Conservation (phyloP, 768 basidiomycete species). For the Tulasnella sp. region DNA sequence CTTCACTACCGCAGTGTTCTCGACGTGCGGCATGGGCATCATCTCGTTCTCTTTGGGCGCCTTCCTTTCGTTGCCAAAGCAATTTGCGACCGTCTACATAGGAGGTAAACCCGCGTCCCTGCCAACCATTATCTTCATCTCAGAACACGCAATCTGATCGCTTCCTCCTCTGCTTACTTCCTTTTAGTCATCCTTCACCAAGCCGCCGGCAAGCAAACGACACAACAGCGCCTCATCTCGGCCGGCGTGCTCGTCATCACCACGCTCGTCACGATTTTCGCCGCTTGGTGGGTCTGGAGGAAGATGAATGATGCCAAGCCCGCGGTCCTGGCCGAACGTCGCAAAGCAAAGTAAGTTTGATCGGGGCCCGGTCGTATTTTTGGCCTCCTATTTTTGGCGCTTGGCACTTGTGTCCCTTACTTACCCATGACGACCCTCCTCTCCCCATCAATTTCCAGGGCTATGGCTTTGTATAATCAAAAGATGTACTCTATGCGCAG, state of each 20-base stretch:
- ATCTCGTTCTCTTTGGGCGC: slow-evolving; percentile 73
- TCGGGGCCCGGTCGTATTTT: background rate
- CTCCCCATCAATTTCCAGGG: background rate
- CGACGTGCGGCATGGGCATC: slow-evolving; percentile 84
- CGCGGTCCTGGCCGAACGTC: slow-evolving; percentile 24
- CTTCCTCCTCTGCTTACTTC: background rate
- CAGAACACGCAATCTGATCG: background rate
- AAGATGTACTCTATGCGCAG: slow-evolving; percentile 1
- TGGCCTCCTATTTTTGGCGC: background rate
- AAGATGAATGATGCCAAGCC: slow-evolving; percentile 47
- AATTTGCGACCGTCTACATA: slow-evolving; percentile 87
- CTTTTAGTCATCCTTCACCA: slow-evolving; percentile 35
- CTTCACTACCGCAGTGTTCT: slow-evolving; percentile 85
- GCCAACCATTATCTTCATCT: too few species aligned
- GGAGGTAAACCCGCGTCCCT: too few species aligned
- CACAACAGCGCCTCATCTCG: slow-evolving; percentile 59
- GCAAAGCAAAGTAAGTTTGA: slow-evolving; percentile 18
- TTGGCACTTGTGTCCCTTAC: background rate
- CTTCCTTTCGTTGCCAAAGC: slow-evolving; percentile 80
- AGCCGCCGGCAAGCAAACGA: slow-evolving; percentile 36
- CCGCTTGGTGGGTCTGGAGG: slow-evolving; percentile 80
- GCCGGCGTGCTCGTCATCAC: slow-evolving; percentile 66
- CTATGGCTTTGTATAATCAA: slow-evolving; percentile 8
- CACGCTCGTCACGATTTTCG: slow-evolving; percentile 61
- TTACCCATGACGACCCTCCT: background rate